Evolutionary conservation across 768 basidiomycete genomes (phyloP).

Genomic region (Inosperma sp.): DNA sequence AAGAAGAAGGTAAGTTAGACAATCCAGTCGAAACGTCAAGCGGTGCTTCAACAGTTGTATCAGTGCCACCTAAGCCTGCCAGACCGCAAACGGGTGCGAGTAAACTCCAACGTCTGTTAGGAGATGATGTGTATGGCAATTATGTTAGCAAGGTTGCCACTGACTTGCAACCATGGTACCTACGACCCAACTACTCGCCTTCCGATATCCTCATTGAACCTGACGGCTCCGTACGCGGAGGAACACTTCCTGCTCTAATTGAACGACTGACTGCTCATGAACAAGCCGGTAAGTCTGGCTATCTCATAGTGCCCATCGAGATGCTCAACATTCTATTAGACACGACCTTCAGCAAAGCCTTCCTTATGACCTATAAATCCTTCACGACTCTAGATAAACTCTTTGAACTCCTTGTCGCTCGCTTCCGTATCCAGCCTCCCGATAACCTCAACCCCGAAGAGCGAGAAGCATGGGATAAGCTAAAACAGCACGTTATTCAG

Average conservation of each 20-base stretch:
- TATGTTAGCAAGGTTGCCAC: constrained; percentile 42
- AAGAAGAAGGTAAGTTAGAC: constrained; percentile 37
- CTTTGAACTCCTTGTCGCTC: constrained; percentile 72
- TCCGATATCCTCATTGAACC: constrained; percentile 82
- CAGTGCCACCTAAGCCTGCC: constrained; percentile 28
- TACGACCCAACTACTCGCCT: constrained; percentile 73
- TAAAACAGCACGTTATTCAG: constrained; percentile 85
- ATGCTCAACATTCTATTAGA: constrained; percentile 40
- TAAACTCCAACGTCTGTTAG: constrained; percentile 69
- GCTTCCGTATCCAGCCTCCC: constrained; percentile 78
- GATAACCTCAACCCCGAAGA: constrained; percentile 57
- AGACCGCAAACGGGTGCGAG: constrained; percentile 34
- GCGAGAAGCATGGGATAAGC: constrained; percentile 70
- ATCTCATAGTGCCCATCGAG: not conserved
- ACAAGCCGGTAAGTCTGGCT: constrained; percentile 58
- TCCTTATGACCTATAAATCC: constrained; percentile 94
- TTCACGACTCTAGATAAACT: constrained; percentile 83
- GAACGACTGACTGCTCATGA: constrained; percentile 92
- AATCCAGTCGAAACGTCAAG: not conserved
- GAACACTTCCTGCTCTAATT: constrained; percentile 79
- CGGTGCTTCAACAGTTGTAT: constrained; percentile 1
- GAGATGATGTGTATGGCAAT: constrained; percentile 36
- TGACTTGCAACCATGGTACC: constrained; percentile 70
- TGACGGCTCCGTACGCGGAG: constrained; percentile 81
- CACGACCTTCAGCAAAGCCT: constrained; percentile 77